These are phyloP conservation scores for Gypsophila paniculata DNA, from an alignment of 179 eudicot genomes.

Conservation along the genomic window DNA sequence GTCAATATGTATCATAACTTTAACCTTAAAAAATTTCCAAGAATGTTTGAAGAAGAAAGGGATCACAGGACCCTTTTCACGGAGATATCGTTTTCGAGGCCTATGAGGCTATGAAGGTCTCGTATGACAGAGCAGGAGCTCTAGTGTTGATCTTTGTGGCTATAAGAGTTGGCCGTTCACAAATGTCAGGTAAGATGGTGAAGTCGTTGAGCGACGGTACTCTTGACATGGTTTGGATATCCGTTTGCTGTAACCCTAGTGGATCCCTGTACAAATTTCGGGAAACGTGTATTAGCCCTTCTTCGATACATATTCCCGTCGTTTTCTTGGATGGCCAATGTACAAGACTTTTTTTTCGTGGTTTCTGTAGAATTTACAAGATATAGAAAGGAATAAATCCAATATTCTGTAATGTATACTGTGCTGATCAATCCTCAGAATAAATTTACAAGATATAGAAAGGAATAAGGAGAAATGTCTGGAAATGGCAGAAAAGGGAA, in stretches of 20 bases:
- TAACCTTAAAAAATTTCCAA: background rate
- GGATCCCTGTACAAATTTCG: no score
- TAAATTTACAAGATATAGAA: constrained; percentile 4
- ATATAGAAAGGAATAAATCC: no score
- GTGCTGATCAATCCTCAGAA: background rate
- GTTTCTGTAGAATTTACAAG: background rate
- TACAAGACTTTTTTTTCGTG: background rate
- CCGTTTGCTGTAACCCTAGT: background rate
- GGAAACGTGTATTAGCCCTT: background rate
- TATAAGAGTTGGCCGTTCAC: background rate
- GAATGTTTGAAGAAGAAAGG: background rate
- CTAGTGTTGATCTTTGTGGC: background rate
- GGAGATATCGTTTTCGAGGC: background rate
- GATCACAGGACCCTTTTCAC: background rate
- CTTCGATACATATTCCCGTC: background rate
- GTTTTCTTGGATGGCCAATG: background rate
- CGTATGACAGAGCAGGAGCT: background rate
- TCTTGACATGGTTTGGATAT: background rate
- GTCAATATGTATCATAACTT: constrained; percentile 11
- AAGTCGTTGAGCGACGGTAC: background rate
- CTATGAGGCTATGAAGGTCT: background rate
- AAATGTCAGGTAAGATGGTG: background rate
- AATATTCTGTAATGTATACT: background rate
- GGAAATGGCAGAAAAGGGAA: background rate
- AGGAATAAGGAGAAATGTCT: background rate